phyloP scores from a whole-genome alignment of 2,329 filamentous ascomycete species.

The Cladobotryum protrusum region DNA sequence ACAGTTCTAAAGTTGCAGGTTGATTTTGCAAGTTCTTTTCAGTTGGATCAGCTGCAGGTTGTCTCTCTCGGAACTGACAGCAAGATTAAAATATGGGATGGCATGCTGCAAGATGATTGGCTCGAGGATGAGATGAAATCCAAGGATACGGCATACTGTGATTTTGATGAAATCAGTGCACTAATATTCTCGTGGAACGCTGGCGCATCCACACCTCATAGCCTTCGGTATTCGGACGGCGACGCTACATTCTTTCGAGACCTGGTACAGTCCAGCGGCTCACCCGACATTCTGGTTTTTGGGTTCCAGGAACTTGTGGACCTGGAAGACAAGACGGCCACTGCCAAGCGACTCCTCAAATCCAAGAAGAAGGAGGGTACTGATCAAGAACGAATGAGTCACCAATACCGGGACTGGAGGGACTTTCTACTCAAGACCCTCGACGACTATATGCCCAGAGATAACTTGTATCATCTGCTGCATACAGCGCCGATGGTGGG shows the following conservation, averaged over 20 bases:
- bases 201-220: conserved; percentile 86
- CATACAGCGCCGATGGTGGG: conserved; percentile 86
- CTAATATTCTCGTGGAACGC: conserved; percentile 94
- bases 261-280: conserved; percentile 66
- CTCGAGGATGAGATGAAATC: conserved; percentile 85
- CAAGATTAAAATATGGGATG: conserved; percentile 81
- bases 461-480: conserved; percentile 75
- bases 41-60: conserved; percentile 75
- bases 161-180: conserved; percentile 74
- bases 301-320: conserved; percentile 99
- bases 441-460: conserved; percentile 73
- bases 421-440: conserved; percentile 79
- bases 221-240: conserved; percentile 61
- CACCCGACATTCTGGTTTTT: conserved; percentile 88
- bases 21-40: conserved; percentile 79
- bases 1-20: conserved; percentile 72
- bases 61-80: conserved; percentile 84
- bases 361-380: conserved; percentile 79
- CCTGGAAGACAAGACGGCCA: conserved; percentile 93
- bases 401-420: conserved; percentile 94
- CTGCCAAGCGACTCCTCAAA: conserved; percentile 90
- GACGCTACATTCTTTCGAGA: conserved; percentile 77
- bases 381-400: conserved; percentile 87
- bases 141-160: conserved; percentile 75
- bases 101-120: conserved; percentile 88